Evolutionary conservation across 2,329 filamentous ascomycete genomes (phyloP), one percentile per base, ranked within the genome.

Genomic region (Elsinoe perseae): DNA sequence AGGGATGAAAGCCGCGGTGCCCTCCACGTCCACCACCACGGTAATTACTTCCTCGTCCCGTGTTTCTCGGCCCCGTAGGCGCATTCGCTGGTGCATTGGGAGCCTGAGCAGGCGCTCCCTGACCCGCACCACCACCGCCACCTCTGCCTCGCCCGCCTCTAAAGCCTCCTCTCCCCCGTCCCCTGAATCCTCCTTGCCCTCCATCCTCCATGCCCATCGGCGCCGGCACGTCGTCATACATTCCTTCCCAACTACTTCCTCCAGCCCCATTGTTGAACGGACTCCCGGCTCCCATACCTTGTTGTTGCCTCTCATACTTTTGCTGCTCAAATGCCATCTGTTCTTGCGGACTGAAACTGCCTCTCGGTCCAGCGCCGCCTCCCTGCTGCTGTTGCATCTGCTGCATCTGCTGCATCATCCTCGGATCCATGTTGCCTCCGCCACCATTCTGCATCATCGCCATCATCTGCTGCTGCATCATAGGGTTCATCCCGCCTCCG

Each of bases 141-240:
- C 74, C 71, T 57, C 69, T 67, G 34, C 70, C 69, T 55, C 69
- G 66, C 53, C 70, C 63, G 7, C 67, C 66, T 46, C 62, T 68
- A 59, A 76, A 71, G n/a, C 68, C 73, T 57, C 72, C 74, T 58
- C 76, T 74, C 16, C 57, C 40, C 12, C 53, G 38, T 25, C 58
- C 43, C 36, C 56, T 40, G 3, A 62, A 65, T 46, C 65, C 69
- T 56, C 70, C 70, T 60, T 73, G 72, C 59, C 75, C 69, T 36
- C 64, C 70, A 57, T 72, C 70, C 52, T 48, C 50, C 53, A 59
- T 57, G 73, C 84, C 80, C 64, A 85, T 84, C 4, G 89, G 89
- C 68, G 92, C 89, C 14, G 90, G 91, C 1, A 91, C 88, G 69
- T 96, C 92, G 68, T 97, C 92, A 70, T 96, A 97, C 90, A 95